Evolutionary conservation across 169 alveolate species (phyloP).

Genomic region (Plasmodium cynomolgi): DNA sequence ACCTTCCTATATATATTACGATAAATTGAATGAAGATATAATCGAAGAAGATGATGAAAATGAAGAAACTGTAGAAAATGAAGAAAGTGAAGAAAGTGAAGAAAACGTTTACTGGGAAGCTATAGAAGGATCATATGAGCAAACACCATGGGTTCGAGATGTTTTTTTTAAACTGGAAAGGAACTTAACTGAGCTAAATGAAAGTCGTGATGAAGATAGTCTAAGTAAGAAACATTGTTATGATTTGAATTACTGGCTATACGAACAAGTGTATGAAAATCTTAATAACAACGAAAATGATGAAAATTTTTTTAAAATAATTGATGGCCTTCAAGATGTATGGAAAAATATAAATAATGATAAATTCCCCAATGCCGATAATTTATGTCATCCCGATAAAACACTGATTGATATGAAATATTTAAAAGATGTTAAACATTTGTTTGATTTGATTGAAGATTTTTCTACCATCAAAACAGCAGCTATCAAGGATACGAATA

Average conservation of each 20-base stretch:
- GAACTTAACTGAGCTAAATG: neutral
- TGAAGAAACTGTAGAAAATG: neutral
- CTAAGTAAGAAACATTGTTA: constrained; percentile 28
- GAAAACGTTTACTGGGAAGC: constrained; percentile 10
- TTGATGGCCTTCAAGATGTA: neutral
- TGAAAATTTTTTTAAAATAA: constrained; percentile 10
- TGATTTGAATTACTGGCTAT: constrained; percentile 55
- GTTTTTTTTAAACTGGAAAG: constrained; percentile 37
- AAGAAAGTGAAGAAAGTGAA: neutral
- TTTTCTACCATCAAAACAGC: constrained; percentile 12
- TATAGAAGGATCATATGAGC: constrained; percentile 9
- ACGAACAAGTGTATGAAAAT: constrained; percentile 31
- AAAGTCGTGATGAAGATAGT: constrained; percentile 2
- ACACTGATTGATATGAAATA: constrained; percentile 29
- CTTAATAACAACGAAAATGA: neutral
- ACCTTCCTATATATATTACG: constrained; percentile 30
- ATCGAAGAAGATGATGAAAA: neutral
- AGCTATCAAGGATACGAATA: constrained; percentile 25
- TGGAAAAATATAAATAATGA: constrained; percentile 11
- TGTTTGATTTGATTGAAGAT: constrained; percentile 39
- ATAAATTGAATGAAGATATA: constrained; percentile 6
- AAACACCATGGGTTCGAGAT: constrained; percentile 18
- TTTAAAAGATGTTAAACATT: constrained; percentile 36
- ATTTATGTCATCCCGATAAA: constrained; percentile 29
- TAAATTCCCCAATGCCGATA: neutral